phyloP scores from a whole-genome alignment of 2,329 filamentous ascomycete species.

The Boeremia lycopersici region DNA sequence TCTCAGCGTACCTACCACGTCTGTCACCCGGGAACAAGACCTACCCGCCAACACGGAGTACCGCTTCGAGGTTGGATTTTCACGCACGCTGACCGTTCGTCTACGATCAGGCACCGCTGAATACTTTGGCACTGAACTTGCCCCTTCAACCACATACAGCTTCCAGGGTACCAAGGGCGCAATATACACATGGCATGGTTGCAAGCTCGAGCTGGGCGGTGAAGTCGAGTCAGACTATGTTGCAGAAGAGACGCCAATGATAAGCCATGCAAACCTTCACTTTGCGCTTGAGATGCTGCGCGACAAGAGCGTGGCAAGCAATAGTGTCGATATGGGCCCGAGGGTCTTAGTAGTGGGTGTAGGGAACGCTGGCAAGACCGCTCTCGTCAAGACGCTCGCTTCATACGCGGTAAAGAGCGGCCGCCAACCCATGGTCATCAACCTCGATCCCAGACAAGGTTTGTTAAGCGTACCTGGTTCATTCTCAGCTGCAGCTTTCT shows the following conservation, averaged over 20 bases:
- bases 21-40: slow-evolving; percentile 46
- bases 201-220: slow-evolving; percentile 78
- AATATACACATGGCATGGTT: slow-evolving; percentile 91
- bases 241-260: slow-evolving; percentile 81
- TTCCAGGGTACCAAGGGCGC: slow-evolving; percentile 85
- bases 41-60: slow-evolving; percentile 55
- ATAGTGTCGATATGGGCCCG: slow-evolving; percentile 63
- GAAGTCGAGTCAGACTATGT: slow-evolving; percentile 71
- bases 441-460: slow-evolving; percentile 78
- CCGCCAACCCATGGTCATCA: slow-evolving; percentile 79
- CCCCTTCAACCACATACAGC: slow-evolving; percentile 76
- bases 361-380: slow-evolving; percentile 82
- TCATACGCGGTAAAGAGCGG: slow-evolving; percentile 78
- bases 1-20: slow-evolving; percentile 28
- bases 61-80: slow-evolving; percentile 50
- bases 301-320: slow-evolving; percentile 58
- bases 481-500: slow-evolving; percentile 84
- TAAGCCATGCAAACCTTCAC: slow-evolving; percentile 83
- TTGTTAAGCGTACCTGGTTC: slow-evolving; percentile 68
- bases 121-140: slow-evolving; percentile 93
- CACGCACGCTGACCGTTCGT: slow-evolving; percentile 53
- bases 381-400: slow-evolving; percentile 75
- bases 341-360: slow-evolving; percentile 84
- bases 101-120: slow-evolving; percentile 84
- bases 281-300: slow-evolving; percentile 80